Conservation (phyloP, 306 rosid species). For the Vigna trinervia region DNA sequence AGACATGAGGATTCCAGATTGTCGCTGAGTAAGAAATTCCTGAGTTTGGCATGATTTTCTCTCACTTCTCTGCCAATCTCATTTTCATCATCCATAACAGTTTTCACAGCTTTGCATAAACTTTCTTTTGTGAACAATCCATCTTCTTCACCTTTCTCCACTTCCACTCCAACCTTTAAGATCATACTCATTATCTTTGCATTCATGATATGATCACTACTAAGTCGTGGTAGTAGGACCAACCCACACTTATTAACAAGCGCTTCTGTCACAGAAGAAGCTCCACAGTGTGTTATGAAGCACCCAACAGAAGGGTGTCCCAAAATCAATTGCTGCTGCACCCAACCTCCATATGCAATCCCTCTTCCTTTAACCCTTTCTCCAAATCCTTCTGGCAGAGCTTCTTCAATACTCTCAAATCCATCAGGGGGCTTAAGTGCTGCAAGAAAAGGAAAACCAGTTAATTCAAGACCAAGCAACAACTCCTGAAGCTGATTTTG, state of each 20-base stretch:
- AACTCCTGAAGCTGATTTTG: conserved; percentile 18
- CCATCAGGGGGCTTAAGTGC: conserved; percentile 31
- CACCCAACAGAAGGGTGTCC: conserved; percentile 69
- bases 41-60: conserved; percentile 48
- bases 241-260: conserved; percentile 52
- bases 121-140: conserved; percentile 58
- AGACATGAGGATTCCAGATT: conserved; percentile 30
- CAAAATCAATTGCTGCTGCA: conserved; percentile 61
- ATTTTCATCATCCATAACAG: conserved; percentile 56
- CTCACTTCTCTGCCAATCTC: conserved; percentile 51
- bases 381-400: conserved; percentile 36
- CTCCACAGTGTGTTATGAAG: conserved; percentile 72
- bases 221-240: conserved; percentile 53
- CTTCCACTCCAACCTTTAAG: conserved; percentile 57
- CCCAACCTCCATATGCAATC: conserved; percentile 55
- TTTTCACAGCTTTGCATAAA: conserved; percentile 49
- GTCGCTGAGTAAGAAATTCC: conserved; percentile 21
- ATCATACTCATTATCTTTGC: conserved; percentile 48
- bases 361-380: conserved; percentile 46
- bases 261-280: conserved; percentile 60
- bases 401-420: conserved; percentile 36
- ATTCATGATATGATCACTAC: conserved; percentile 48
- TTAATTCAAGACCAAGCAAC: conserved; percentile 44
- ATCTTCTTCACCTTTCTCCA: conserved; percentile 64
- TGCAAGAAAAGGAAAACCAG: conserved; percentile 42